Evolutionary conservation across 2,329 filamentous ascomycete genomes (phyloP).

Genomic region (Xylaria sp.): DNA sequence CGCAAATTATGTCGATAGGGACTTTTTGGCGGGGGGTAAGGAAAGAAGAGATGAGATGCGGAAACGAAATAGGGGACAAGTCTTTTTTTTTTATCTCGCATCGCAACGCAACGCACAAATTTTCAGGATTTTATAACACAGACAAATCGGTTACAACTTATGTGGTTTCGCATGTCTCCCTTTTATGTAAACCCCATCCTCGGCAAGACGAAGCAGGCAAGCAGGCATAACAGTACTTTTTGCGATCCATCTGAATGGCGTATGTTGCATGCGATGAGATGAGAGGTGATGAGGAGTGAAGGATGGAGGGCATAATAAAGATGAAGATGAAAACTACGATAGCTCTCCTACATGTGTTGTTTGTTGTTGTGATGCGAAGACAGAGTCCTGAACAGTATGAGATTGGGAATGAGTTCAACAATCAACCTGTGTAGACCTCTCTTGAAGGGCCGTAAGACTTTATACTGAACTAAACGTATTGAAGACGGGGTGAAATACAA

Average conservation of each 20-base stretch:
- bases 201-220: background rate
- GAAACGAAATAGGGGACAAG: conserved; percentile 3
- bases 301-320: conserved; percentile 29
- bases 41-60: background rate
- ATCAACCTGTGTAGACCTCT: no score
- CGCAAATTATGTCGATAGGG: no score
- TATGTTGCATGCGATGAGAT: conserved; percentile 9
- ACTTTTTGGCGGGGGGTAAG: no score
- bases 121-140: background rate
- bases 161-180: background rate
- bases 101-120: background rate
- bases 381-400: no score
- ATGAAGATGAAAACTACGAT: conserved; percentile 10
- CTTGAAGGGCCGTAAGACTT: no score
- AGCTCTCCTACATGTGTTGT: background rate
- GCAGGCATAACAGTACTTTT: no score
- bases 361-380: background rate
- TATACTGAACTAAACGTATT: no score
- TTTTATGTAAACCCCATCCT: conserved; percentile 8
- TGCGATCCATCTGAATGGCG: no score
- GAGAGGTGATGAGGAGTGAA: conserved; percentile 17
- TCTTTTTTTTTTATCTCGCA: background rate
- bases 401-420: no score
- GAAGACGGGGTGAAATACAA: background rate
- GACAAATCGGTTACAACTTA: background rate